Evolutionary conservation across 345 rosid species (phyloP), one percentile per base, ranked within the genome.

Genomic region (Melaleuca alternifolia): DNA sequence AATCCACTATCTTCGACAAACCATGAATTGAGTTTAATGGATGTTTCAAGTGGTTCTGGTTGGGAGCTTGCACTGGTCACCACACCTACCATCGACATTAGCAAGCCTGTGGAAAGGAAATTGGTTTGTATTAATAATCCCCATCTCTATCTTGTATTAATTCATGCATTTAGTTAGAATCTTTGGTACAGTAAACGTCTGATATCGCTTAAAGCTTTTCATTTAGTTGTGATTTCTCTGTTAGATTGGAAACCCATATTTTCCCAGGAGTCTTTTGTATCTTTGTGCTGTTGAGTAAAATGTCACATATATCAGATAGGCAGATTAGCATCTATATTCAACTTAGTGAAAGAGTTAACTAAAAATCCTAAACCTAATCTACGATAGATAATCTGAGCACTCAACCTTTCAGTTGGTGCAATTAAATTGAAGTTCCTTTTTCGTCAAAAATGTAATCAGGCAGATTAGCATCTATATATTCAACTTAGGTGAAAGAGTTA

Each of bases 41-140:
- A 84, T 13, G 53, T 20, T 56, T 87, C 89, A 3, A 90, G 92
- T 85, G 94, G 95, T 87, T 87, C 89, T 13, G 99, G 99, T 65
- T 97, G 99, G 99, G 99, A 97, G 89, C 94, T 97, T 82, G 95
- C 99, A n/a, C 92, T 97, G 59, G 97, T 96, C 87, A 92, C 98
- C 54, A 85, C 98, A 48, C 97, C 95, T 13, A 92, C 91, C 91
- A 93, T 90, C 91, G 87, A 71, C 56, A 53, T 85, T 20, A 85
- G 88, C 86, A 93, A 86, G 8, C 53, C 75, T 0, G 52, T 77
- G 24, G 92, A 93, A 59, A 92, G 84, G 88, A 93, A 94, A 88
- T 83, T 97, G 89, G 99, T 96, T 84, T 88, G 94, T 89, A 79
- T 83, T 75, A 5, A 37, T 71, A 71, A 71, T 18, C 81, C 33